Conservation (phyloP, 23 red algal species). For the Cyanidioschyzon merolae region DNA sequence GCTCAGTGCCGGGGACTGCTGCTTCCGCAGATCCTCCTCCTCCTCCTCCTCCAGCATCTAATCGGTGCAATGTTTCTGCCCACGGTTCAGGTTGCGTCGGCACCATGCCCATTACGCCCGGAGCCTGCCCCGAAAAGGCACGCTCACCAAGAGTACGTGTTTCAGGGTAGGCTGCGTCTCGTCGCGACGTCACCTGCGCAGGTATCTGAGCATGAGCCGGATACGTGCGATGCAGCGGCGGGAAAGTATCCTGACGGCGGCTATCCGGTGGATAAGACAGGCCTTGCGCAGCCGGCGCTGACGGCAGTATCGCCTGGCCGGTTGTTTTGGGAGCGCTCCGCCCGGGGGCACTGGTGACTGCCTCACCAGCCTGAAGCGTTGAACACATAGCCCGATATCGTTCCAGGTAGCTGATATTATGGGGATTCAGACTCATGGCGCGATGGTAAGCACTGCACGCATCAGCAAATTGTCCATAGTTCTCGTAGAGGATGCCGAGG, state of each 20-base stretch:
- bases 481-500: conserved; percentile 88
- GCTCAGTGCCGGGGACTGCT: too few species aligned
- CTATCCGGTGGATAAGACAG: not conserved
- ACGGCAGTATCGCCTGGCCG: not conserved
- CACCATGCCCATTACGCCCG: too few species aligned
- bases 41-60: too few species aligned
- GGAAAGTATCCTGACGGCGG: not conserved
- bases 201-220: not conserved
- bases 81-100: too few species aligned
- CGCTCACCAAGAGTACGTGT: too few species aligned
- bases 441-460: conserved; percentile 76
- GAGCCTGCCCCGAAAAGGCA: too few species aligned
- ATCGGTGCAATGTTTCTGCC: too few species aligned
- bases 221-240: not conserved
- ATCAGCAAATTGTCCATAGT: conserved; percentile 51
- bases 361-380: not conserved
- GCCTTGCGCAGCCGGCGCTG: not conserved
- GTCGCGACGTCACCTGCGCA: too few species aligned
- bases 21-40: too few species aligned
- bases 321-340: not conserved
- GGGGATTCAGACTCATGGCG: conserved; percentile 56
- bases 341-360: not conserved
- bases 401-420: conserved; percentile 22
- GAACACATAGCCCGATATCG: not conserved
- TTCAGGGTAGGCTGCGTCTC: too few species aligned